Conservation (phyloP, 495 filamentous ascomycete genomes). For the Venustampulla echinocandica region DNA sequence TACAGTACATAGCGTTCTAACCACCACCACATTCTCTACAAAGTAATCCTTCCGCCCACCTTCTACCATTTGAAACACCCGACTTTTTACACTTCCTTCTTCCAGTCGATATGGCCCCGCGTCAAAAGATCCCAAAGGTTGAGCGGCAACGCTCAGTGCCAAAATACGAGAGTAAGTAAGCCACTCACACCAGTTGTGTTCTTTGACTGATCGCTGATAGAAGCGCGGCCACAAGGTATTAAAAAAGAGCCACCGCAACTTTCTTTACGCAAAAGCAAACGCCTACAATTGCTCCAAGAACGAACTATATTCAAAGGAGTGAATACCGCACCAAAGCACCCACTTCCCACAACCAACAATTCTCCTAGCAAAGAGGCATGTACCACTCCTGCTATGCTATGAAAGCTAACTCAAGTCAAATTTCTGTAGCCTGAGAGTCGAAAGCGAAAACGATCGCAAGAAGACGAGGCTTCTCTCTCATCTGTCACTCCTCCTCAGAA, state of each 20-base stretch:
- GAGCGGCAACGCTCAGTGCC: constrained; percentile 11
- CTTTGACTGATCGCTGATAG: constrained; percentile 17
- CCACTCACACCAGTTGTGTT: constrained; percentile 6
- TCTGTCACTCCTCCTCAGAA: constrained; percentile 10
- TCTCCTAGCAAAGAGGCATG: constrained; percentile 22
- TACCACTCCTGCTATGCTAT: constrained; percentile 17
- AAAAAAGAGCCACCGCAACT: constrained; percentile 15
- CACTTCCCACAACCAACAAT: constrained; percentile 12
- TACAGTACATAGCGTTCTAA: too few relatives aligned
- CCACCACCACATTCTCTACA: too few relatives aligned
- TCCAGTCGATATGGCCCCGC: too few relatives aligned
- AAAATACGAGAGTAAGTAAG: constrained; percentile 17
- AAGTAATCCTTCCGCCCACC: too few relatives aligned
- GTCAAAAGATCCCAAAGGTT: constrained; percentile 20
- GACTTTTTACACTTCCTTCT: too few relatives aligned
- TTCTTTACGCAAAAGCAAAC: constrained; percentile 14
- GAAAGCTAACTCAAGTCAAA: constrained; percentile 23
- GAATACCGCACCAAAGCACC: constrained; percentile 10
- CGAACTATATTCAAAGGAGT: constrained; percentile 13
- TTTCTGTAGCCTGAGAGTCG: constrained; percentile 13
- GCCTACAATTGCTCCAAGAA: constrained; percentile 12
- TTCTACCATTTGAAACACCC: too few relatives aligned
- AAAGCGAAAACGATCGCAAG: constrained; percentile 10
- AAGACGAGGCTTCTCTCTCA: constrained; percentile 9
- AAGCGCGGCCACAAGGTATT: constrained; percentile 10